Evolutionary conservation across 23 red algal genomes (phyloP).

Genomic region (Gracilaria vermiculophylla): DNA sequence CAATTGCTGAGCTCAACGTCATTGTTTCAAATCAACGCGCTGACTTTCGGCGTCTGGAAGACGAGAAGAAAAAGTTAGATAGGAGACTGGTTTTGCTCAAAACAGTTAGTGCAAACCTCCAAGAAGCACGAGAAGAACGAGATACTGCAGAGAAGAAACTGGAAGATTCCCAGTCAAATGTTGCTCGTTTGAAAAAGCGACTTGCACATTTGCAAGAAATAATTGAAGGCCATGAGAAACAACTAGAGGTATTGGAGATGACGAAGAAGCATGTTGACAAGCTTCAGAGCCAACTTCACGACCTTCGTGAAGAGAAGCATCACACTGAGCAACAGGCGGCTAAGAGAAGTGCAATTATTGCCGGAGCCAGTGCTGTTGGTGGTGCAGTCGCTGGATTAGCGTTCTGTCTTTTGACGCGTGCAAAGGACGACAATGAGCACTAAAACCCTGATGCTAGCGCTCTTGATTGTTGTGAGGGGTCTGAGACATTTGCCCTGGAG

Average conservation of each 20-base stretch:
- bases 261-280: constrained; percentile 14
- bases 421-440: neutral
- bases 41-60: neutral
- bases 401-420: neutral
- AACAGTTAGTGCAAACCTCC: constrained; percentile 36
- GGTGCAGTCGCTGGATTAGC: neutral
- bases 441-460: neutral
- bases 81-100: constrained; percentile 26
- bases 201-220: neutral
- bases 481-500: neutral
- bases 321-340: neutral
- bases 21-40: constrained; percentile 4
- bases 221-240: constrained; percentile 1
- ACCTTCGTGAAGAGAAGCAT: constrained; percentile 5
- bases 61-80: constrained; percentile 41
- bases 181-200: neutral
- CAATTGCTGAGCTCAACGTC: constrained; percentile 31
- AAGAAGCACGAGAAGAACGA: constrained; percentile 25
- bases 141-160: neutral
- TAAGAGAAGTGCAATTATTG: neutral
- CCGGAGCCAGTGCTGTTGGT: neutral
- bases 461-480: neutral
- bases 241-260: constrained; percentile 23
- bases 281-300: neutral
- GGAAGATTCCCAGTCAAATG: neutral